Percentiles rank a stretch among this genome's conserved stretches.
phyloP scores from a whole-genome alignment of 2,329 filamentous ascomycete genomes.

The Arthrocladium fulminans region DNA sequence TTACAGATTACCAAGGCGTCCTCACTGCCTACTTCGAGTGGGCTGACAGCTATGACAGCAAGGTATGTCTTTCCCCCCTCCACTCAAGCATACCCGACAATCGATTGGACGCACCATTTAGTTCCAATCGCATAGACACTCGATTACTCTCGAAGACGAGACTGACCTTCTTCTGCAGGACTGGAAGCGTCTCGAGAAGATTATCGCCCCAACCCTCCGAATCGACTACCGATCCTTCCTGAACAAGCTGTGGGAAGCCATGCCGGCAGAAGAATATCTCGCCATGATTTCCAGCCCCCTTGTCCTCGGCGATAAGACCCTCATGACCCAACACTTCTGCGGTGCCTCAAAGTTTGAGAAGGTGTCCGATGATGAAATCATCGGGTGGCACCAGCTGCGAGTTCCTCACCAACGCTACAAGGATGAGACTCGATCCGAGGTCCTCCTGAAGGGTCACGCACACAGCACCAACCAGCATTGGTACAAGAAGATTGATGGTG shows the following conservation, averaged over 20 bases:
- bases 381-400: conserved; percentile 29
- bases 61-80: conserved; percentile 25
- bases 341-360: conserved; percentile 25
- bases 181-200: conserved; percentile 32
- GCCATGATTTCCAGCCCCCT: conserved; percentile 48
- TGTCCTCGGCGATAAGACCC: conserved; percentile 52
- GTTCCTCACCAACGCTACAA: conserved; percentile 55
- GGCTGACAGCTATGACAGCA: conserved; percentile 38
- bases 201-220: conserved; percentile 45
- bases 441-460: conserved; percentile 52
- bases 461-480: conserved; percentile 31
- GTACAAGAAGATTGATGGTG: conserved; percentile 27
- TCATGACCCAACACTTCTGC: conserved; percentile 59
- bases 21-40: conserved; percentile 32
- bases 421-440: conserved; percentile 39
- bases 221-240: conserved; percentile 63
- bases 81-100: neutral
- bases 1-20: conserved; percentile 21
- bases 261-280: conserved; percentile 55
- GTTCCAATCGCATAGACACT: too few species aligned
- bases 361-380: conserved; percentile 22
- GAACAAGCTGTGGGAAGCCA: conserved; percentile 51
- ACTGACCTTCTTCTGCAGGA: conserved; percentile 24
- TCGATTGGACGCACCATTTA: too few species aligned
- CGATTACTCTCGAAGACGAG: too few species aligned